Evolutionary conservation across 768 basidiomycete genomes (phyloP).

Genomic region (Russula dissimulans): DNA sequence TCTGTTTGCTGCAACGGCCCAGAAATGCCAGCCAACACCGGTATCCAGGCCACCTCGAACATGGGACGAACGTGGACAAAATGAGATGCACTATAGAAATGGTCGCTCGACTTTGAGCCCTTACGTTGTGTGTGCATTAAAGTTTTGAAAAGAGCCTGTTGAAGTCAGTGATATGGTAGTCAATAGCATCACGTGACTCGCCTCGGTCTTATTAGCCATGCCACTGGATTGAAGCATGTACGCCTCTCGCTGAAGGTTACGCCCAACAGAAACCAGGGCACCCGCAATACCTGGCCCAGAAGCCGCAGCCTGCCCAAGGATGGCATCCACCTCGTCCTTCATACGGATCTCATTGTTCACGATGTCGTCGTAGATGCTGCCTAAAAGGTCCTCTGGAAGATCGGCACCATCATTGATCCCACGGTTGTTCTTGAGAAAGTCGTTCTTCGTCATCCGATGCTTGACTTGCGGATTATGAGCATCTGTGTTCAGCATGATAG

Average conservation of each 20-base stretch:
- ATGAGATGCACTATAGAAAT: slow-evolving; percentile 95
- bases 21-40: slow-evolving; percentile 91
- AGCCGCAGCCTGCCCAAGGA: slow-evolving; percentile 30
- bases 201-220: slow-evolving; percentile 96
- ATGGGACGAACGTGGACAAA: slow-evolving; percentile 95
- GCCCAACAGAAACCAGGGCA: slow-evolving; percentile 79
- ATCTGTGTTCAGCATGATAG: slow-evolving; percentile 95
- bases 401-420: slow-evolving; percentile 90
- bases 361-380: slow-evolving; percentile 83
- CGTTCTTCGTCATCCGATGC: slow-evolving; percentile 83
- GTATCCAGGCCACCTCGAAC: slow-evolving; percentile 99
- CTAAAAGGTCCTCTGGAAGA: slow-evolving; percentile 78
- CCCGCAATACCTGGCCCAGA: slow-evolving; percentile 66
- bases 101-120: slow-evolving; percentile 64
- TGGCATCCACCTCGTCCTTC: slow-evolving; percentile 90
- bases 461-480: slow-evolving; percentile 94
- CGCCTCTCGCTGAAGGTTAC: slow-evolving; percentile 92
- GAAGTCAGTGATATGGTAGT: background rate
- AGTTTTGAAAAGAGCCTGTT: slow-evolving; percentile 84
- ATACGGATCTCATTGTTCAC: slow-evolving; percentile 89
- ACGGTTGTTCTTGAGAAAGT: slow-evolving; percentile 91
- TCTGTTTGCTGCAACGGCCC: slow-evolving; percentile 92
- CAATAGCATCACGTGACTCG: slow-evolving; percentile 24
- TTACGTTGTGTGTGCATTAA: slow-evolving; percentile 90
- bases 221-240: slow-evolving; percentile 93